These are phyloP conservation scores for Alternaria sp. DNA, from an alignment of 2,329 filamentous ascomycete genomes.

Conservation along the genomic window DNA sequence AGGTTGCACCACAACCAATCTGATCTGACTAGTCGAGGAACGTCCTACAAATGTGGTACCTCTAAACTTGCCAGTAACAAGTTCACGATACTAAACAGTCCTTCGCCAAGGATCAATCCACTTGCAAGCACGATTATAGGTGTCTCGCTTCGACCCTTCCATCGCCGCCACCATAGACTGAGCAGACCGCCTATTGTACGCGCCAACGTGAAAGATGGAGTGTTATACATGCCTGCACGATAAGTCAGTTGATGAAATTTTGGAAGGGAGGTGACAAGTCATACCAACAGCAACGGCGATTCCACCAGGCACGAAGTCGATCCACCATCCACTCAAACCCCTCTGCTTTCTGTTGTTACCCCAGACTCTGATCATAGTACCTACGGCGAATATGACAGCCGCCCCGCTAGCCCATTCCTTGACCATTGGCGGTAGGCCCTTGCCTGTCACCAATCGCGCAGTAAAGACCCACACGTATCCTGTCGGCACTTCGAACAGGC, in stretches of 20 bases:
- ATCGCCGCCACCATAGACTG: constrained; percentile 18
- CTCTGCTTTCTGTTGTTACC: constrained; percentile 41
- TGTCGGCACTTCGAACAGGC: constrained; percentile 92
- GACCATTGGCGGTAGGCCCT: constrained; percentile 85
- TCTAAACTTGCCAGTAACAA: constrained; percentile 78
- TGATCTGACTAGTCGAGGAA: background rate
- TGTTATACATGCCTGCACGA: constrained; percentile 87
- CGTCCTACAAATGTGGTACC: constrained; percentile 62
- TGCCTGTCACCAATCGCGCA: constrained; percentile 87
- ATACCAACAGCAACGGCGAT: constrained; percentile 93
- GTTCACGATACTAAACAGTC: constrained; percentile 90
- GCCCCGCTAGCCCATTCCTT: constrained; percentile 79
- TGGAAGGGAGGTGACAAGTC: constrained; percentile 34
- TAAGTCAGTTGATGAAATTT: constrained; percentile 3
- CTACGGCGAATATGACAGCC: constrained; percentile 75
- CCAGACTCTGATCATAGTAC: constrained; percentile 72
- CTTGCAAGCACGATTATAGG: constrained; percentile 88
- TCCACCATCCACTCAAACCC: constrained; percentile 65
- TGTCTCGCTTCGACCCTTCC: constrained; percentile 65
- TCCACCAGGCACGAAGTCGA: constrained; percentile 83
- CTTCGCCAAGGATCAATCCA: constrained; percentile 76
- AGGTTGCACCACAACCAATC: too few relatives aligned
- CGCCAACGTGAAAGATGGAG: constrained; percentile 92
- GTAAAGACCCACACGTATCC: constrained; percentile 99
- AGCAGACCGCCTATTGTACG: constrained; percentile 76